phyloP scores from a whole-genome alignment of 1,139 yeast genomes.

The Geotrichum australiense region DNA sequence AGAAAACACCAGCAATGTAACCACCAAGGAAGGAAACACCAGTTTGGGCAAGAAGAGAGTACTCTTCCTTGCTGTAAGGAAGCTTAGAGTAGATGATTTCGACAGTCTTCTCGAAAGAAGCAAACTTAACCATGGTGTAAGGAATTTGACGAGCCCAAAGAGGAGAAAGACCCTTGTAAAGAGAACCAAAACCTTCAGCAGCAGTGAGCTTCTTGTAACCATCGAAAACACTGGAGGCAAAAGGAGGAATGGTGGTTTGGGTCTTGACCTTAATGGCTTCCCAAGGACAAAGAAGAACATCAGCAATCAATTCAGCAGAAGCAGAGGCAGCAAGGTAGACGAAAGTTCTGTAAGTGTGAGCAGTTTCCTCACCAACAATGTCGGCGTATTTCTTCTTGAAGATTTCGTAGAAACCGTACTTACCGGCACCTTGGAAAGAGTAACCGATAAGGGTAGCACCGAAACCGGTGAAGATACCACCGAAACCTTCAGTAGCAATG shows the following conservation, averaged over 20 bases:
- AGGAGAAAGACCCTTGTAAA: slow-evolving; percentile 84
- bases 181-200: slow-evolving; percentile 56
- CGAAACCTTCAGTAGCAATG: slow-evolving; percentile 60
- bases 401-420: slow-evolving; percentile 87
- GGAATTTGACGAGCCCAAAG: slow-evolving; percentile 95
- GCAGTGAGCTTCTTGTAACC: slow-evolving; percentile 63
- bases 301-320: slow-evolving; percentile 88
- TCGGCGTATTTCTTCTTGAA: slow-evolving; percentile 75
- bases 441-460: slow-evolving; percentile 91
- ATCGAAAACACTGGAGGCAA: slow-evolving; percentile 52
- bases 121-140: slow-evolving; percentile 93
- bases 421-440: slow-evolving; percentile 92
- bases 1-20: slow-evolving; percentile 91
- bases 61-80: slow-evolving; percentile 48
- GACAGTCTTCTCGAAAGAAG: slow-evolving; percentile 85
- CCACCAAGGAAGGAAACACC: slow-evolving; percentile 93
- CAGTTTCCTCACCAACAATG: slow-evolving; percentile 56
- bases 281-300: slow-evolving; percentile 80
- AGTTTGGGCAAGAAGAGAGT: slow-evolving; percentile 63
- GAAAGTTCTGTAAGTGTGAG: slow-evolving; percentile 61
- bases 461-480: slow-evolving; percentile 73
- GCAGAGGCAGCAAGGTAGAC: slow-evolving; percentile 82
- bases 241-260: slow-evolving; percentile 87
- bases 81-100: slow-evolving; percentile 56
- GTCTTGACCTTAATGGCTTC: slow-evolving; percentile 91